Percentiles rank a stretch among this genome's conserved stretches.
These are phyloP conservation scores for Sequoiadendron giganteum DNA, from an alignment of 75 land plant genomes.

Conservation along the genomic window DNA sequence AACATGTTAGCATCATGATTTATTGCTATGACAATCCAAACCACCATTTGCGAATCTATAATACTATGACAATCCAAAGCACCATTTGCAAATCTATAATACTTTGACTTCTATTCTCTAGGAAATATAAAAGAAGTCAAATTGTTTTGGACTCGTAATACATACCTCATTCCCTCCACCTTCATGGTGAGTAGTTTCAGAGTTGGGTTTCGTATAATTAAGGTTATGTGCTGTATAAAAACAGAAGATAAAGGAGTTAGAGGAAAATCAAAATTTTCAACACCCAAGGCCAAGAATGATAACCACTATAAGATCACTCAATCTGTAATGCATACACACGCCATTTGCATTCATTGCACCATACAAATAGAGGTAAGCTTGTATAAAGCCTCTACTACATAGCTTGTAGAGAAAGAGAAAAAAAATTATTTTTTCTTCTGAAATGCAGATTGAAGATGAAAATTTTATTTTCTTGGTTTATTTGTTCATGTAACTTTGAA, in stretches of 20 bases:
- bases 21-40: no score
- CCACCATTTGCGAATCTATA: no score
- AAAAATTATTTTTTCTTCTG: background rate
- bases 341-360: background rate
- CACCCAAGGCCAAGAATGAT: slow-evolving; percentile 4
- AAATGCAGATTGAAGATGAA: background rate
- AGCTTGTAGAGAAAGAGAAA: background rate
- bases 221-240: background rate
- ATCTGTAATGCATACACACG: background rate
- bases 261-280: background rate
- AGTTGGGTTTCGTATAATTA: background rate
- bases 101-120: background rate
- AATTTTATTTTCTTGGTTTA: background rate
- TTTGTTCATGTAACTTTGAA: background rate
- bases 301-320: background rate
- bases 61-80: background rate
- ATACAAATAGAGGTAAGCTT: background rate
- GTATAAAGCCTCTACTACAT: background rate
- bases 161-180: slow-evolving; percentile 6
- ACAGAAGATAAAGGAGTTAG: background rate
- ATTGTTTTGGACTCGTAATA: background rate
- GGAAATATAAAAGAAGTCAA: background rate
- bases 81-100: background rate
- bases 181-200: background rate
- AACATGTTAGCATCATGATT: background rate